Percentiles rank a stretch among this genome's conserved stretches.
Evolutionary conservation across 495 filamentous ascomycete species (phyloP).

Genomic region (Amniculicola lignicola): DNA sequence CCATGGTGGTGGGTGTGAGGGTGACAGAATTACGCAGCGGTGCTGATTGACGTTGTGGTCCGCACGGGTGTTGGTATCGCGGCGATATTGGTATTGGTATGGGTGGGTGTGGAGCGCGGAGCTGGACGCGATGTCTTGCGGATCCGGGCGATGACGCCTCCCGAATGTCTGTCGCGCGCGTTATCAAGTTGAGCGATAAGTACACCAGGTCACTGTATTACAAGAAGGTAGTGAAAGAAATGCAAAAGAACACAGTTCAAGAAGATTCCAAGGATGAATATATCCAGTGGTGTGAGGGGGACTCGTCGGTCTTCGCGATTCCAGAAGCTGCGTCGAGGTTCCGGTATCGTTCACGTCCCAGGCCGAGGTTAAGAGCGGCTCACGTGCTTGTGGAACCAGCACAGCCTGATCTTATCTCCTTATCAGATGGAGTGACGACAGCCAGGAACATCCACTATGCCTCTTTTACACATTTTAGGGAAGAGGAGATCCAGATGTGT

Average conservation of each 20-base stretch:
- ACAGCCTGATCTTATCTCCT: too few relatives aligned
- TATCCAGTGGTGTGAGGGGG: background rate
- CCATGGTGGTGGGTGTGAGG: constrained; percentile 20
- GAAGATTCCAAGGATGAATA: background rate
- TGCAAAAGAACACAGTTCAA: background rate
- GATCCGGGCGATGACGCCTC: background rate
- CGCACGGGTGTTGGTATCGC: background rate
- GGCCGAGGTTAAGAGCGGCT: too few relatives aligned
- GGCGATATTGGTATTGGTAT: background rate
- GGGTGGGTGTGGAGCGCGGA: background rate
- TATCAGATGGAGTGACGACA: too few relatives aligned
- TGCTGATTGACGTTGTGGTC: too few relatives aligned
- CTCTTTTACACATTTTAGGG: too few relatives aligned
- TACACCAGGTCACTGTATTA: background rate
- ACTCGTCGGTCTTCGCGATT: background rate
- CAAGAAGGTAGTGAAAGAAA: background rate
- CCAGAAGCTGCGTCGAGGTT: constrained; percentile 10
- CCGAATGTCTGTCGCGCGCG: background rate
- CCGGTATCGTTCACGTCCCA: too few relatives aligned
- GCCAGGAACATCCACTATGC: too few relatives aligned
- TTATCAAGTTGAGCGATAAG: background rate
- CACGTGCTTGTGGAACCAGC: too few relatives aligned
- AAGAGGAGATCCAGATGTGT: too few relatives aligned
- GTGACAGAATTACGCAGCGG: background rate
- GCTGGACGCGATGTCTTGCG: background rate